These are phyloP conservation scores for Citrus trifoliata DNA, from an alignment of 345 rosid genomes.

Conservation along the genomic window DNA sequence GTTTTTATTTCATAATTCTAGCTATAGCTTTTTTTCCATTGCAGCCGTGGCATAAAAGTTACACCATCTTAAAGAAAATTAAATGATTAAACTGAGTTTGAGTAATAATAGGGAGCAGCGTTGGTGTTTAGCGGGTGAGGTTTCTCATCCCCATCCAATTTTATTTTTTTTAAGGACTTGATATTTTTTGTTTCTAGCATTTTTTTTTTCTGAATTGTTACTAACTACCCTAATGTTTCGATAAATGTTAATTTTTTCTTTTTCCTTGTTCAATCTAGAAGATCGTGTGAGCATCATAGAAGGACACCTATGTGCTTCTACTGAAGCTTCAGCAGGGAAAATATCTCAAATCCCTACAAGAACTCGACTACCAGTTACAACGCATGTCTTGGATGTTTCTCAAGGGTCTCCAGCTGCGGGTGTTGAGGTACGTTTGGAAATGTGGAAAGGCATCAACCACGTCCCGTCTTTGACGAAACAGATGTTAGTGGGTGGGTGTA, in stretches of 20 bases:
- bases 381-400: slow-evolving; percentile 90
- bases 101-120: no score
- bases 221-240: background rate
- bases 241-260: background rate
- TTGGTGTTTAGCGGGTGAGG: no score
- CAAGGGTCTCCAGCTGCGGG: slow-evolving; percentile 80
- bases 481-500: slow-evolving; percentile 46
- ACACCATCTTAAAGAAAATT: no score
- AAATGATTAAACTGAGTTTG: no score
- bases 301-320: slow-evolving; percentile 55
- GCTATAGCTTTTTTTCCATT: no score
- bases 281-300: slow-evolving; percentile 69
- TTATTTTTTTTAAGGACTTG: no score
- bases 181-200: no score
- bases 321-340: slow-evolving; percentile 36
- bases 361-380: slow-evolving; percentile 82
- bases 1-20: no score
- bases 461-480: slow-evolving; percentile 40
- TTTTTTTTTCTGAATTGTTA: background rate
- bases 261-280: slow-evolving; percentile 39
- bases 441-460: slow-evolving; percentile 52
- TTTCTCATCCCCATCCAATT: no score
- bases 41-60: no score
- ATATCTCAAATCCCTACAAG: slow-evolving; percentile 41
- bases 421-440: slow-evolving; percentile 65